Percentiles rank a stretch among this genome's conserved stretches.
Conservation (phyloP, 441 rosid genomes). For the Eruca vesicaria region DNA sequence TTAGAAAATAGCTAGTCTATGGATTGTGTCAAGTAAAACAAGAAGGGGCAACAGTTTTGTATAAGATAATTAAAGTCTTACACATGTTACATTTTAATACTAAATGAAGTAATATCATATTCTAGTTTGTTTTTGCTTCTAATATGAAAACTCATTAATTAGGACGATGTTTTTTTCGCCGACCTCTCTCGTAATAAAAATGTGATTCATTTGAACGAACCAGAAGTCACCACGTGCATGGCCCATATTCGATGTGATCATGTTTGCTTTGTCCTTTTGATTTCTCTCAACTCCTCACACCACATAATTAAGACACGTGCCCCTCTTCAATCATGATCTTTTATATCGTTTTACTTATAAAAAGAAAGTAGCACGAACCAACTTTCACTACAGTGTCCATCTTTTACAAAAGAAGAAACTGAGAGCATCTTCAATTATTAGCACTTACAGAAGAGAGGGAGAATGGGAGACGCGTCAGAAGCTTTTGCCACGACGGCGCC, state of each 20-base stretch:
- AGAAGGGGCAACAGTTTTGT: background rate
- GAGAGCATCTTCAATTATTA: constrained; percentile 16
- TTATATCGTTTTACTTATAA: background rate
- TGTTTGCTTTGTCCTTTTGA: constrained; percentile 10
- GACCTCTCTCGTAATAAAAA: background rate
- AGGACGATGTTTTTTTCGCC: background rate
- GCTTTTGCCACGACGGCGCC: constrained; percentile 67
- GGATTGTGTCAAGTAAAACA: background rate
- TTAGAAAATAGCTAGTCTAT: background rate
- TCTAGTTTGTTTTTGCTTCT: background rate
- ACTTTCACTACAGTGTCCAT: background rate
- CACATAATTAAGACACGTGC: constrained; percentile 20
- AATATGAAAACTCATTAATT: background rate
- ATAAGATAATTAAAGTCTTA: background rate
- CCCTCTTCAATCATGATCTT: background rate
- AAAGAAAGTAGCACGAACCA: background rate
- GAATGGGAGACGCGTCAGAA: constrained; percentile 37
- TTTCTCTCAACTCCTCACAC: background rate
- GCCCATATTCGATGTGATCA: constrained; percentile 2
- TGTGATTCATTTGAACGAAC: background rate
- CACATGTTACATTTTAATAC: background rate
- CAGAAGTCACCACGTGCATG: constrained; percentile 7
- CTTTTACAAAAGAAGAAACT: background rate
- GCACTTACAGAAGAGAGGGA: constrained; percentile 7
- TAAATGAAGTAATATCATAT: background rate